Base-by-base conservation (phyloP, 2,329 filamentous ascomycete species). In the Daldinia sp. region DNA sequence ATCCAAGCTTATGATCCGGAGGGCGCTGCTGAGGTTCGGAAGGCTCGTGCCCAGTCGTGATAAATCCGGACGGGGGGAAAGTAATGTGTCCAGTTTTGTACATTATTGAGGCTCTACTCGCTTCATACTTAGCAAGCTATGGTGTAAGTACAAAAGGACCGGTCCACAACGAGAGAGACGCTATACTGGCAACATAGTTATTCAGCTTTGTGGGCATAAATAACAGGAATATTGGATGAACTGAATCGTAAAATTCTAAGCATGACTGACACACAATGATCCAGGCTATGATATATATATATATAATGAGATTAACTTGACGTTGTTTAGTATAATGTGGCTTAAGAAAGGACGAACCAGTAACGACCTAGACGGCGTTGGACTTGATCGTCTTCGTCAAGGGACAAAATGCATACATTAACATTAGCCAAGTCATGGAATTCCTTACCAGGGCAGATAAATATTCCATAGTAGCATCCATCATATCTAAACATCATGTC, bases 1-100 rank as follows among this genome's bases (percentile, higher is more conserved):
- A 86, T 87, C 9, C 78, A 79, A 7, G 85, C 86, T 0, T 77
- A 85, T 76, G 81, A 81, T 65, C 74, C 71, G 0, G 67, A 69
- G 51, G 70, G 70, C 28, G 63, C 68, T 4, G 62, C 57, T 20
- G 55, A 60, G 54, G 65, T 62, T 20, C 30, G 37, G 35, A 48
- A 55, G 46, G 37, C 26, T 10, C 46, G 46, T 3, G 15, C 6
- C 26, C n/a, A 50, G 26, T 3, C 1, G 26, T 30, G 15, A 30
- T 30, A 23, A 23, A 6, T 33, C 13, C 9, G 26, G 46, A 23
- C 18, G 2, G 4, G 44, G 15, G 46, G 46, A n/a, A 4, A 30
- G 15, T 6, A 33, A 30, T n/a, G 1, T 30, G 26, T 33, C 26
- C 13, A 10, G n/a, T 5, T 3, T 18, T 33, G 15, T 18, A 50